Evolutionary conservation across 1,284 basidiomycete genomes (phyloP), one percentile per base, ranked within the genome.

Genomic region (Boletellus deceptivus): DNA sequence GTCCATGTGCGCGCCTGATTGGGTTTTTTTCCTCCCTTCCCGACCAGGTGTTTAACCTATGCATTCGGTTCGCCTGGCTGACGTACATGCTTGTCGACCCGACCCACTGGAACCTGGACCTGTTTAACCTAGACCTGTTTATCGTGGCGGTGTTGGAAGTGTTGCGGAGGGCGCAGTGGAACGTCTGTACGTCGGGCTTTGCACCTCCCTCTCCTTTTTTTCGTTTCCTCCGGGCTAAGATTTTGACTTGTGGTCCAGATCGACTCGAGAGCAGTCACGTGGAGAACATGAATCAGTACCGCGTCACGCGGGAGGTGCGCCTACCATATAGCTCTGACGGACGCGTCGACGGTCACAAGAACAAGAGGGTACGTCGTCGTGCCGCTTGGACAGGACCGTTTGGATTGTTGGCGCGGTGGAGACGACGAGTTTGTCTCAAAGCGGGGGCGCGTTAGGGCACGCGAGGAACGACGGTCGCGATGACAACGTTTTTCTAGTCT

Each of bases 191-290:
- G 85, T 70, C 42, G 13, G 9, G 10, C 4, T 17, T 13, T 22
- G 17, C 3, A 3, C 27, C 41, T 13, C 29, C 29, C 13, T 39
- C 10, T 20, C 22, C 37, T 41, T 20, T n/a, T 35, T 35, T n/a
- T 35, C 16, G 6, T 35, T 8, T n/a, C 34, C 34, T n/a, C 34
- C 16, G 29, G 11, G 10, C 29, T 13, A 11, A 10, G 29, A 11
- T 1, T 31, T 31, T 43, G 29, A 20, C 10, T 22, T 16, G 22
- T 6, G 20, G 3, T 22, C 16, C 61, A 87, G 86, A 80, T 64
- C 86, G 91, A 56, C 70, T 93, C 53, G 91, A 93, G 68, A 93
- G 91, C 73, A 90, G 92, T 69, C 91, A 93, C 52, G 70, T 93
- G 22, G 89, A 89, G 69, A 91, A 91, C 62, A 78, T 88, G 65